These are phyloP conservation scores for Plasmodium reichenowi DNA, from an alignment of 169 alveolate species.

Conservation along the genomic window DNA sequence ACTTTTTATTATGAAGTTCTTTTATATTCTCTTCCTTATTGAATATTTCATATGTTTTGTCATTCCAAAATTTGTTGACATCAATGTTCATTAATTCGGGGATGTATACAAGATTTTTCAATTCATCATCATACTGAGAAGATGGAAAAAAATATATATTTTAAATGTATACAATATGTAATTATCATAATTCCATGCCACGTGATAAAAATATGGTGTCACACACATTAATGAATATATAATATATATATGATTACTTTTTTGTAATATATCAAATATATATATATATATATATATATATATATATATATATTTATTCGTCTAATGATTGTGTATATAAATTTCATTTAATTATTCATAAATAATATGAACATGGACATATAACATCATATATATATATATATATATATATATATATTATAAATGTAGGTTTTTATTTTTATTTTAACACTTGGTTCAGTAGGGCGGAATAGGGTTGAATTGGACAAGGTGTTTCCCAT, in stretches of 20 bases:
- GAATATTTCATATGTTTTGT: slow-evolving; percentile 50
- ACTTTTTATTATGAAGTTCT: slow-evolving; percentile 50
- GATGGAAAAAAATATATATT: background rate
- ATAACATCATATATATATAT: background rate
- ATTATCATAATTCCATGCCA: too few relatives aligned
- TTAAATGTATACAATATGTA: too few relatives aligned
- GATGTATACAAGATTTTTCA: slow-evolving; percentile 37
- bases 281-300: too few relatives aligned
- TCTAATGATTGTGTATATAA: background rate
- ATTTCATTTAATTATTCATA: background rate
- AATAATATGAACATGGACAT: background rate
- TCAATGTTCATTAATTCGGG: slow-evolving; percentile 65
- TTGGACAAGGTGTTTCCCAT: slow-evolving; percentile 64
- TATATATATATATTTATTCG: background rate
- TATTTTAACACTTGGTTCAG: slow-evolving; percentile 55
- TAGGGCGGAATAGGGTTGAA: slow-evolving; percentile 67
- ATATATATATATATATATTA: background rate
- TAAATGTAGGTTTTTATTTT: background rate
- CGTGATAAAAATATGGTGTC: background rate
- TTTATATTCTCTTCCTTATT: slow-evolving; percentile 67
- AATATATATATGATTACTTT: too few relatives aligned
- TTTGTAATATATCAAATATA: too few relatives aligned
- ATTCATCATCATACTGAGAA: slow-evolving; percentile 50
- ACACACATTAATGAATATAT: too few relatives aligned
- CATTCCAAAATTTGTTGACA: slow-evolving; percentile 36